phyloP scores from a whole-genome alignment of 352 stramenopile genomes.

The Phytophthora hybrid region DNA sequence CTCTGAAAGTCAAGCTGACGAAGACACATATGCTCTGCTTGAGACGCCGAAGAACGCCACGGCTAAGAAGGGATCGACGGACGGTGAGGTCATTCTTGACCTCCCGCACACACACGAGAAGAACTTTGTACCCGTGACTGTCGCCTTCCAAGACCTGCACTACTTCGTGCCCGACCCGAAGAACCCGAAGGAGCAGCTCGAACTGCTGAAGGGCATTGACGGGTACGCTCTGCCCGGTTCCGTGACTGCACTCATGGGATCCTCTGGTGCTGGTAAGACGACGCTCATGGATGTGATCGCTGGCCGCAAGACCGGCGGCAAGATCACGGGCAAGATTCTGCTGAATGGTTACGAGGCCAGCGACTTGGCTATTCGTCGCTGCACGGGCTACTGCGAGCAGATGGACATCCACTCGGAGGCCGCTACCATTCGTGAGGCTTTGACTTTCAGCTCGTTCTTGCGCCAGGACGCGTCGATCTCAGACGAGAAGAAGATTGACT shows the following conservation, averaged over 20 bases:
- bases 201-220: conserved; percentile 35
- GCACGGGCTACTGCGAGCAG: conserved; percentile 36
- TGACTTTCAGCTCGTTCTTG: conserved; percentile 27
- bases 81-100: conserved; percentile 16
- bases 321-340: conserved; percentile 28
- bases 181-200: conserved; percentile 19
- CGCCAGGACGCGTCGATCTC: conserved; percentile 15
- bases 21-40: conserved; percentile 24
- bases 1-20: conserved; percentile 11
- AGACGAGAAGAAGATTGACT: conserved; percentile 19
- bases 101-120: conserved; percentile 14
- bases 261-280: conserved; percentile 28
- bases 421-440: conserved; percentile 22
- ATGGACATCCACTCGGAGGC: conserved; percentile 24
- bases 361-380: conserved; percentile 23
- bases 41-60: conserved; percentile 23
- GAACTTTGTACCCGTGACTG: conserved; percentile 29
- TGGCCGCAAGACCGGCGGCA: conserved; percentile 28
- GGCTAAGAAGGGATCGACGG: conserved; percentile 36
- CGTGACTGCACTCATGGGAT: conserved; percentile 28
- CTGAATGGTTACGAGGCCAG: conserved; percentile 25
- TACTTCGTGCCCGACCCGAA: conserved; percentile 30
- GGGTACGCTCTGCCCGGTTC: conserved; percentile 24
- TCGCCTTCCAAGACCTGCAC: conserved; percentile 38
- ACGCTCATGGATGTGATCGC: conserved; percentile 37